These are phyloP conservation scores for Colletotrichum orbiculare DNA, from an alignment of 2,329 filamentous ascomycete genomes.

Conservation along the genomic window DNA sequence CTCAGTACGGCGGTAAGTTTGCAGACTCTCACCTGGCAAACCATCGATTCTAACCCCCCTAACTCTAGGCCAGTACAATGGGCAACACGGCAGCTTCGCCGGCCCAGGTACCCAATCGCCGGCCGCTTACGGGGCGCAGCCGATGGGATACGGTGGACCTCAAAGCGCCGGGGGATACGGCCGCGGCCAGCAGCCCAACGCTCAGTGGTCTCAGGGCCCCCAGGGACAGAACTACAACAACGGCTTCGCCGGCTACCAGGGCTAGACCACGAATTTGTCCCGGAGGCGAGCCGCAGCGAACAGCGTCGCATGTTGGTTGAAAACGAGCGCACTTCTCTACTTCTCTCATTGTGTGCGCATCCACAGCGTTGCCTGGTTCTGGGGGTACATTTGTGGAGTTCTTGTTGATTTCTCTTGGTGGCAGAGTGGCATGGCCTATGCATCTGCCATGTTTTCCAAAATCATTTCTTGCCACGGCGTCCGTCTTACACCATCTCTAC, in stretches of 20 bases:
- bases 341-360: slow-evolving; percentile 14
- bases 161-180: slow-evolving; percentile 87
- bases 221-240: slow-evolving; percentile 69
- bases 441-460: slow-evolving; percentile 32
- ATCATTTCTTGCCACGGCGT: slow-evolving; percentile 33
- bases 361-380: slow-evolving; percentile 27
- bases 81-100: slow-evolving; percentile 75
- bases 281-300: slow-evolving; percentile 10
- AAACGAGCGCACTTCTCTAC: slow-evolving; percentile 16
- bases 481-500: slow-evolving; percentile 29
- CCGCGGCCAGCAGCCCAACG: slow-evolving; percentile 74
- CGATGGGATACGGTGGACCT: slow-evolving; percentile 77
- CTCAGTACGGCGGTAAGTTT: slow-evolving; percentile 85
- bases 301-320: slow-evolving; percentile 20
- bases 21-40: no score
- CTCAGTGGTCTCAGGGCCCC: slow-evolving; percentile 64
- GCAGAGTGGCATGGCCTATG: slow-evolving; percentile 33
- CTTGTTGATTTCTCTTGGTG: slow-evolving; percentile 24
- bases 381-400: slow-evolving; percentile 30
- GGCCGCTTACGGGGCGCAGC: slow-evolving; percentile 72
- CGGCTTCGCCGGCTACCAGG: slow-evolving; percentile 73
- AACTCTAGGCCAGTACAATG: slow-evolving; percentile 63
- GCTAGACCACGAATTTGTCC: slow-evolving; percentile 49
- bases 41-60: no score
- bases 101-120: slow-evolving; percentile 71